These are phyloP conservation scores for Dichotomocladium elegans DNA, from an alignment of 371 early-diverging fungal species.

Conservation along the genomic window DNA sequence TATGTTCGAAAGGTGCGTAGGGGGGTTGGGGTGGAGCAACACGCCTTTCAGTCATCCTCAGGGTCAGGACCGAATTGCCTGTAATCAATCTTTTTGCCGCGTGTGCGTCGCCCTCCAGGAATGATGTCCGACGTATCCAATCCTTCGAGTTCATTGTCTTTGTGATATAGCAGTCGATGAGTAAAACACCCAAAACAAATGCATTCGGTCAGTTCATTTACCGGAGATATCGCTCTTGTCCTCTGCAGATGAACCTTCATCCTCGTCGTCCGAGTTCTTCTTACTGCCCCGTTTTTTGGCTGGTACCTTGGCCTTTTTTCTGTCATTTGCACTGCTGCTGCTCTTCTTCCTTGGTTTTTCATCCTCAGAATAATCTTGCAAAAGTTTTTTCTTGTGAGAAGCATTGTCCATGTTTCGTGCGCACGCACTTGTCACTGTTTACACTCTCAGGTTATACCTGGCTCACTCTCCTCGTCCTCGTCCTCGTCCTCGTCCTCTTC, in stretches of 20 bases:
- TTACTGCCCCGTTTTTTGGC: too few species aligned
- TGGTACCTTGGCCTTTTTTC: constrained; percentile 4
- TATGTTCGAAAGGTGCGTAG: too few species aligned
- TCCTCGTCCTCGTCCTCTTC: constrained; percentile 18
- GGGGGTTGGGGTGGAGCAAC: too few species aligned
- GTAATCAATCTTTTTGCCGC: constrained; percentile 70
- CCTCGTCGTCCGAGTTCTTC: constrained; percentile 20
- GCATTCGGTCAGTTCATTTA: too few species aligned
- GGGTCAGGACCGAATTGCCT: constrained; percentile 64
- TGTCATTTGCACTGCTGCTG: background rate
- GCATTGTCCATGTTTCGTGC: too few species aligned
- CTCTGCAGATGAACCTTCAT: constrained; percentile 20
- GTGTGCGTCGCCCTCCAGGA: constrained; percentile 60
- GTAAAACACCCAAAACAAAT: background rate
- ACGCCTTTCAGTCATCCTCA: too few species aligned
- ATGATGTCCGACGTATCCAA: constrained; percentile 67
- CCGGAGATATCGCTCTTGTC: constrained; percentile 33
- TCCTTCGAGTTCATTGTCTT: constrained; percentile 57
- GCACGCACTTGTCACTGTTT: too few species aligned
- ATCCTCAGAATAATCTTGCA: background rate
- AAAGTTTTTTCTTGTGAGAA: constrained; percentile 4
- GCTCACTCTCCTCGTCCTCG: constrained; percentile 12
- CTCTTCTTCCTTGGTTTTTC: constrained; percentile 4
- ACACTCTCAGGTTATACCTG: too few species aligned
- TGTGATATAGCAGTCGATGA: background rate